Percentiles rank a stretch among this genome's conserved stretches.
These are phyloP conservation scores for Aphanomyces euteiches DNA, from an alignment of 352 stramenopile species.

Conservation along the genomic window DNA sequence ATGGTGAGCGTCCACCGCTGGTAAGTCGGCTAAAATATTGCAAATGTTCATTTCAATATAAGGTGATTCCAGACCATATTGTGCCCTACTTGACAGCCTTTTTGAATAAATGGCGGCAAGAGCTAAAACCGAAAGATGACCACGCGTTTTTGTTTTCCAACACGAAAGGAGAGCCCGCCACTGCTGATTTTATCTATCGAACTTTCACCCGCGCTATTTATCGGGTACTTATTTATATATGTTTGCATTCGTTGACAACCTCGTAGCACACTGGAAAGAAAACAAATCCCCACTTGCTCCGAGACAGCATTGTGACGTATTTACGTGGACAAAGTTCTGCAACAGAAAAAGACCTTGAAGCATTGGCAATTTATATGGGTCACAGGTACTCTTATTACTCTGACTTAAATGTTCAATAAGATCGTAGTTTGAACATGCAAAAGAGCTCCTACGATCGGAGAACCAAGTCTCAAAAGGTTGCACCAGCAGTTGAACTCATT, in stretches of 20 bases:
- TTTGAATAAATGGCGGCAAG: slow-evolving; percentile 40
- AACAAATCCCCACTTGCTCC: slow-evolving; percentile 61
- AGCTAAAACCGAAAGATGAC: slow-evolving; percentile 20
- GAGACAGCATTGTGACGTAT: slow-evolving; percentile 68
- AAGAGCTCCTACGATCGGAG: slow-evolving; percentile 57
- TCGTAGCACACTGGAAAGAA: slow-evolving; percentile 55
- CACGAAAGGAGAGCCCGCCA: slow-evolving; percentile 32
- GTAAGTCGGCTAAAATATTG: slow-evolving; percentile 26
- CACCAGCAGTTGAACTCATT: slow-evolving; percentile 54
- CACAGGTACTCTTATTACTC: slow-evolving; percentile 37
- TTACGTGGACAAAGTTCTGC: slow-evolving; percentile 47
- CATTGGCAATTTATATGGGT: slow-evolving; percentile 63
- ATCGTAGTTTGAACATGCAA: slow-evolving; percentile 50
- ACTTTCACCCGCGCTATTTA: slow-evolving; percentile 29
- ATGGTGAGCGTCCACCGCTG: slow-evolving; percentile 45
- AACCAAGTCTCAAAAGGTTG: slow-evolving; percentile 56
- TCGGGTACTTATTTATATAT: slow-evolving; percentile 6
- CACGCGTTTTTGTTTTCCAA: slow-evolving; percentile 31
- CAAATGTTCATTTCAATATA: background rate
- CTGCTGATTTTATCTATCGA: slow-evolving; percentile 38
- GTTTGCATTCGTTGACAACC: slow-evolving; percentile 32
- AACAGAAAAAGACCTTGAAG: slow-evolving; percentile 54
- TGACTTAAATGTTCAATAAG: background rate
- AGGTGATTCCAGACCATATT: slow-evolving; percentile 31
- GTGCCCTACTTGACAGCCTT: slow-evolving; percentile 30